Evolutionary conservation across 148 eudicot species (phyloP).

Genomic region (Rhododendron molle): DNA sequence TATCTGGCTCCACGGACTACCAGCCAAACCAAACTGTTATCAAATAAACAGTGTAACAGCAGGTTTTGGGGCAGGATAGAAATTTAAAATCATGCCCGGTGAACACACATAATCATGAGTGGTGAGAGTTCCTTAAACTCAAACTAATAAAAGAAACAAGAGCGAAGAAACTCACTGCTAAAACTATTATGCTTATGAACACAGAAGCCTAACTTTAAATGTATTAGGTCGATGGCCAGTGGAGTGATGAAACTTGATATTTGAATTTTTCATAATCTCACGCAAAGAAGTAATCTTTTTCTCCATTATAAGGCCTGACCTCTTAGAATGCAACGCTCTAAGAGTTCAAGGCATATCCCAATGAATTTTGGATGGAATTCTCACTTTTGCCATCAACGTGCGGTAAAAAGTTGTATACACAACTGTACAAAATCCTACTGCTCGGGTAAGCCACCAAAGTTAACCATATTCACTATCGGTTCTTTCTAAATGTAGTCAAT

Average conservation of each 20-base stretch:
- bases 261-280: background rate
- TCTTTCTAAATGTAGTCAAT: background rate
- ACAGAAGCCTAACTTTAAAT: background rate
- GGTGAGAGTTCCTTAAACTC: background rate
- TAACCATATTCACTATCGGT: background rate
- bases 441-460: background rate
- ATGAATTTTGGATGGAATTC: background rate
- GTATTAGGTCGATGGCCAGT: background rate
- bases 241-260: background rate
- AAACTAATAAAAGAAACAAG: background rate
- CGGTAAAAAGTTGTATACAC: background rate
- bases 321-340: background rate
- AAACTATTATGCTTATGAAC: background rate
- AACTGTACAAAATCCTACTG: background rate
- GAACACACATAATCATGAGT: background rate
- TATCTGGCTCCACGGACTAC: background rate
- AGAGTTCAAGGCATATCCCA: background rate
- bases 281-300: background rate
- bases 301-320: background rate
- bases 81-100: background rate
- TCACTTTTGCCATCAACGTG: background rate
- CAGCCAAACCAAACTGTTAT: background rate
- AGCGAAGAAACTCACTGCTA: background rate
- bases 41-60: background rate
- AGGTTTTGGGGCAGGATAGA: background rate